A percentile compares a stretch with the other conserved stretches of the same genome.
Conservation (phyloP, 352 stramenopile genomes). For the Pythium dissotocum region DNA sequence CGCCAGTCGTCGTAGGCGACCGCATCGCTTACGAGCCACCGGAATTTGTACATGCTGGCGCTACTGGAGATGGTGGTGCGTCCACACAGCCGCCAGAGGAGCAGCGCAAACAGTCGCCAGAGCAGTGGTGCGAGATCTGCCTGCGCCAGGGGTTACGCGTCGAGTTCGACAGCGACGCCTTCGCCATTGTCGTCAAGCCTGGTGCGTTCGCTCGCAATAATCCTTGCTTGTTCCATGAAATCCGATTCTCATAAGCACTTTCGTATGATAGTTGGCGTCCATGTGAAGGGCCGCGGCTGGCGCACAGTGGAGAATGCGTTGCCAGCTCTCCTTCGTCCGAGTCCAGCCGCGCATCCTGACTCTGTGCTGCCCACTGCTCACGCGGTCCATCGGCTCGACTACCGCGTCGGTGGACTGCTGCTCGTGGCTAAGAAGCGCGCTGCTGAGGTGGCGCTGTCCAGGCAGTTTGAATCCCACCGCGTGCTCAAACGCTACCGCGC, state of each 20-base stretch:
- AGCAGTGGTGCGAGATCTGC: conserved; percentile 42
- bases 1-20: conserved; percentile 31
- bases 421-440: conserved; percentile 59
- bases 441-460: conserved; percentile 42
- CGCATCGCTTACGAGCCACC: conserved; percentile 31
- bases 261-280: conserved; percentile 39
- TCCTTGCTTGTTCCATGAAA: too few relatives aligned
- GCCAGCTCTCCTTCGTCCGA: conserved; percentile 33
- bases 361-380: conserved; percentile 32
- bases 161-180: conserved; percentile 45
- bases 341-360: neutral
- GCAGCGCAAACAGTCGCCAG: neutral
- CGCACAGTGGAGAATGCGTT: conserved; percentile 54
- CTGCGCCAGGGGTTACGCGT: conserved; percentile 53
- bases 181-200: conserved; percentile 62
- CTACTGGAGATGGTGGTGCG: too few relatives aligned
- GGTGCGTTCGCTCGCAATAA: conserved; percentile 15
- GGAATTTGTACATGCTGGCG: neutral
- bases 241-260: neutral
- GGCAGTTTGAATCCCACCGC: conserved; percentile 46
- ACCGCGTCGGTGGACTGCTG: conserved; percentile 58
- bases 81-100: neutral
- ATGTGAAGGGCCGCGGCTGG: conserved; percentile 57
- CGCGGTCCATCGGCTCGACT: conserved; percentile 62
- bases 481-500: conserved; percentile 58